These are phyloP conservation scores for Panellus pusillus DNA, from an alignment of 768 basidiomycete genomes.

Conservation along the genomic window DNA sequence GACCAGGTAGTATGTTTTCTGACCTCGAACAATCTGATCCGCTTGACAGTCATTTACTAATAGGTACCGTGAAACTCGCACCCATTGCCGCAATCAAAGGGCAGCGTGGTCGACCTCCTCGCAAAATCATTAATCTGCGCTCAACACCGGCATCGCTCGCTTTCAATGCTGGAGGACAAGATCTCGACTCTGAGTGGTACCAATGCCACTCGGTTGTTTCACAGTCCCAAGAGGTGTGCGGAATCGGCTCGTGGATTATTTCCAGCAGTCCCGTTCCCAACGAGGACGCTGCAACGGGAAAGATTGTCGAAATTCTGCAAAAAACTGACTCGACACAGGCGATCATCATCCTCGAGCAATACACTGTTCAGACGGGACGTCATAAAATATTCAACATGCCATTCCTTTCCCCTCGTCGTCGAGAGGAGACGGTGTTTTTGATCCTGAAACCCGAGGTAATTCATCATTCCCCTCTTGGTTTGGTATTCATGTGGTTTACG, in stretches of 20 bases:
- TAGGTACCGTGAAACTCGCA: neutral
- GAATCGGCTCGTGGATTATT: constrained; percentile 26
- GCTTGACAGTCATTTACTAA: neutral
- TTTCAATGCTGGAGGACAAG: constrained; percentile 7
- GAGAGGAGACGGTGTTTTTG: constrained; percentile 1
- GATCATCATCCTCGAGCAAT: neutral
- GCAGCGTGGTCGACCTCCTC: constrained; percentile 7
- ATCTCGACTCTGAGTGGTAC: constrained; percentile 12
- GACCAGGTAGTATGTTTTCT: neutral
- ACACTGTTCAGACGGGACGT: neutral
- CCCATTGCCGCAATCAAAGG: constrained; percentile 6
- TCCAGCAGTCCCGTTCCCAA: constrained; percentile 13
- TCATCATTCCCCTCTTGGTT: neutral
- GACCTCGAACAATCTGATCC: neutral
- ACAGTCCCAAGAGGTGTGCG: constrained; percentile 24
- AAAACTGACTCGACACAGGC: neutral
- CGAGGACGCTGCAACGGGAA: neutral
- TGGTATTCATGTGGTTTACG: neutral
- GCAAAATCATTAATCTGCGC: constrained; percentile 5
- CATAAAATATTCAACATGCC: constrained; percentile 1
- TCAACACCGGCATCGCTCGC: constrained; percentile 17
- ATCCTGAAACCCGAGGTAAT: neutral
- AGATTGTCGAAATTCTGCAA: constrained; percentile 3
- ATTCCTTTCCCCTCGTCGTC: neutral
- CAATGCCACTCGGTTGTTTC: constrained; percentile 19